Percentiles rank a stretch among this genome's conserved stretches.
Conservation (phyloP, 2,329 filamentous ascomycete species). For the Cercospora nicotianae region DNA sequence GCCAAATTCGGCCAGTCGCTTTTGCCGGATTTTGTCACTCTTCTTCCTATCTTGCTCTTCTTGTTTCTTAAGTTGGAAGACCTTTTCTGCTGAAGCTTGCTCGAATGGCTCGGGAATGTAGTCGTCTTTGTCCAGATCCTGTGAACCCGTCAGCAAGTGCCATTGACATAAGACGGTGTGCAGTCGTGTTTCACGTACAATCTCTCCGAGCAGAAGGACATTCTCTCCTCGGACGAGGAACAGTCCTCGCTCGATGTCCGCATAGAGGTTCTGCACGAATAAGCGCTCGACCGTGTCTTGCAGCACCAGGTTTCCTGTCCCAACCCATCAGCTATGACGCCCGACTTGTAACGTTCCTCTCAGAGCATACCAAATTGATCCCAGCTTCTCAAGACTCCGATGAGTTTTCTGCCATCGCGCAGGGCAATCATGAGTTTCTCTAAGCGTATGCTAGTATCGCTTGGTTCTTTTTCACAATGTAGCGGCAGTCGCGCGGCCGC, state of each 20-base stretch:
- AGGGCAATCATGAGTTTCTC: constrained; percentile 93
- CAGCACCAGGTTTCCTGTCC: constrained; percentile 84
- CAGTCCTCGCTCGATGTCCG: constrained; percentile 80
- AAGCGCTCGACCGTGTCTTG: constrained; percentile 90
- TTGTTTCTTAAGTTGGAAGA: constrained; percentile 71
- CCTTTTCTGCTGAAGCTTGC: constrained; percentile 65
- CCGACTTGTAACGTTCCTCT: not conserved
- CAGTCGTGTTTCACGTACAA: constrained; percentile 50
- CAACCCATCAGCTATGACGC: not conserved
- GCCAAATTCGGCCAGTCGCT: constrained; percentile 72
- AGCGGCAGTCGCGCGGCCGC: constrained; percentile 35
- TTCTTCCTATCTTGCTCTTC: constrained; percentile 68
- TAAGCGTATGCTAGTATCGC: constrained; percentile 45
- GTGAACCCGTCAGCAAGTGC: constrained; percentile 12
- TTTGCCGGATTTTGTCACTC: constrained; percentile 69
- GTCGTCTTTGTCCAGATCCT: constrained; percentile 93
- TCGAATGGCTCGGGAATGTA: constrained; percentile 71
- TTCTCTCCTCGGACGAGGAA: constrained; percentile 96
- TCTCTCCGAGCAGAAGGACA: constrained; percentile 91
- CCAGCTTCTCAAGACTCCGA: constrained; percentile 91
- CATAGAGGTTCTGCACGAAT: constrained; percentile 72
- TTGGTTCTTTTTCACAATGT: constrained; percentile 1
- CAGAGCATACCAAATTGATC: constrained; percentile 81
- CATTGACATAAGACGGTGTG: not conserved
- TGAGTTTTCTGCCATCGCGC: constrained; percentile 89